Base-by-base conservation (phyloP, 2,329 filamentous ascomycete species). In the Penicillium capsulatum region DNA sequence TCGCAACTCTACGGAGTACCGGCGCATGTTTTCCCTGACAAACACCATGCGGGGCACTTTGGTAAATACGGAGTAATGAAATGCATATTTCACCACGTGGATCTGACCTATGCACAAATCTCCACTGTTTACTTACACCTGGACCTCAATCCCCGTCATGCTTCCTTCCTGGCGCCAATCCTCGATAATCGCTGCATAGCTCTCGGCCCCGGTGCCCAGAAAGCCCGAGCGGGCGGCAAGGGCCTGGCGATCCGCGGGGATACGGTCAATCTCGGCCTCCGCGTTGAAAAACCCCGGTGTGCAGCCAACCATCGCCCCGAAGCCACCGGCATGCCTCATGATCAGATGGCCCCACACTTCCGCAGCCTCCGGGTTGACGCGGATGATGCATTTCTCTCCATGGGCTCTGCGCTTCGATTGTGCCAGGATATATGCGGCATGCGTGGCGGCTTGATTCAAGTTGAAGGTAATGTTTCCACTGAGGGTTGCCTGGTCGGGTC, bases 211-310 rank as follows among this genome's bases (percentile, higher is more conserved):
- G 3, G 4, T 31, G 2, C 40, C 36, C 35, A 35, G 38, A 31
- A 38, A 2, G 4, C 17, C 10, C 5, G 40, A 42, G 8, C 35
- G 19, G 4, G 40, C 36, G 6, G 31, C 4, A 7, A 35, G 15
- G 10, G 28, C 17, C 16, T 35, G 30, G 56, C 66, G 38, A 42
- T 67, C 38, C 0, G 26, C 5, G 1, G 34, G 16, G 3, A 17
- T 9, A 22, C 31, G 38, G 10, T 34, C 34, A 16, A 41, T 3
- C 2, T 41, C 35, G 16, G 34, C 42, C 11, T 64, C 58, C 2
- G 57, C 55, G 33, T 74, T 79, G 28, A 72, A 57, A 47, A 77
- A 79, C 16, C 70, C 65, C 0, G 75, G 76, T 11, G 73, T 77
- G 57, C 76, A 80, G n/a, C 72, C 66, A 10, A 56, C 50, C 16